Conservation (phyloP, 495 filamentous ascomycete species). For the Bathelium albidoporum region DNA sequence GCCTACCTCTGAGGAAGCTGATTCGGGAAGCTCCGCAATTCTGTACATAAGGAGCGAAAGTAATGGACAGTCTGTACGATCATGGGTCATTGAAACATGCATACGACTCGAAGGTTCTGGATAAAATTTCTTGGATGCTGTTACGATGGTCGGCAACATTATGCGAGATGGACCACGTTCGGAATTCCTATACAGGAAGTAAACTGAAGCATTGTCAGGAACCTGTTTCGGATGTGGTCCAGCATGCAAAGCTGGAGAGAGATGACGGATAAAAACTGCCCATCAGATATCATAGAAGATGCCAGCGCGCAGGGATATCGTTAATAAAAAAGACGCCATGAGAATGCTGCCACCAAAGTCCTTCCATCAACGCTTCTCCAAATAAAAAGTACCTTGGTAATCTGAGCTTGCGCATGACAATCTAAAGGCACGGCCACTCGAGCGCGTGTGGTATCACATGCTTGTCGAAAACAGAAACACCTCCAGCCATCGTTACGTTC, state of each 20-base stretch:
- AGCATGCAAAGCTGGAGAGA: too few relatives aligned
- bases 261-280: too few relatives aligned
- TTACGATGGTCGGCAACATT: neutral
- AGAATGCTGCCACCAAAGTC: too few relatives aligned
- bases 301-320: too few relatives aligned
- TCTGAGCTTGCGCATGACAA: neutral
- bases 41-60: neutral
- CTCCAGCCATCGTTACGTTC: neutral
- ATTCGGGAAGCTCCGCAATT: neutral
- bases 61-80: neutral
- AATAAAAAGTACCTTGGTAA: neutral
- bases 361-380: too few relatives aligned
- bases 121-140: neutral
- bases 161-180: neutral
- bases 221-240: too few relatives aligned
- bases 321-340: too few relatives aligned
- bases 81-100: neutral
- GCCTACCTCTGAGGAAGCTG: too few relatives aligned
- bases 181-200: too few relatives aligned
- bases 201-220: too few relatives aligned
- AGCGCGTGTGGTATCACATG: neutral
- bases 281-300: too few relatives aligned
- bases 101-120: neutral
- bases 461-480: neutral
- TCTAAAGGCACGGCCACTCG: neutral